phyloP scores from a whole-genome alignment of 2,329 filamentous ascomycete species.

The Talaromyces marneffei region DNA sequence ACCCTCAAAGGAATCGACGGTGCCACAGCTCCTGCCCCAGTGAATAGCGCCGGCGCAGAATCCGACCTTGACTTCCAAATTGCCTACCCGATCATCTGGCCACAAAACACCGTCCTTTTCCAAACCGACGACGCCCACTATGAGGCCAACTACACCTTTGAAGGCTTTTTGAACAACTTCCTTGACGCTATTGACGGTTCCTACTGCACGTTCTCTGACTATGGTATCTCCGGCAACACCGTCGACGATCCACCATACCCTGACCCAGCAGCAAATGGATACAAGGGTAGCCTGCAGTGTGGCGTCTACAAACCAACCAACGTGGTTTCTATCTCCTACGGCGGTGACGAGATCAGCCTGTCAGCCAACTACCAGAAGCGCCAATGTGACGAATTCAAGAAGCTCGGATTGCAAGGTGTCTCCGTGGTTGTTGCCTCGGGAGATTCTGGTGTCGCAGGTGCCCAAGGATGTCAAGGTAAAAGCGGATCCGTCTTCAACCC shows the following conservation, averaged over 20 bases:
- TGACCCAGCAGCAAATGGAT: slow-evolving; percentile 33
- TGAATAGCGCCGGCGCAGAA: slow-evolving; percentile 31
- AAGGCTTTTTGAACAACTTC: slow-evolving; percentile 44
- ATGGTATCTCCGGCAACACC: slow-evolving; percentile 30
- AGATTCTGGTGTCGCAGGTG: slow-evolving; percentile 28
- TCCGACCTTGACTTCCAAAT: slow-evolving; percentile 44
- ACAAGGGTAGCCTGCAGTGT: slow-evolving; percentile 40
- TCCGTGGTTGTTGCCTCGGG: slow-evolving; percentile 29
- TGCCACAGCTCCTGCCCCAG: slow-evolving; percentile 29
- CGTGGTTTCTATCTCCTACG: slow-evolving; percentile 54
- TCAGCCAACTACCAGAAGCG: slow-evolving; percentile 50
- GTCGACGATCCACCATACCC: slow-evolving; percentile 41
- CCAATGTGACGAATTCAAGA: slow-evolving; percentile 46
- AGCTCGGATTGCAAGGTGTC: slow-evolving; percentile 40
- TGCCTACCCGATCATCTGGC: slow-evolving; percentile 45
- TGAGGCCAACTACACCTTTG: slow-evolving; percentile 33
- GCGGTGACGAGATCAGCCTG: slow-evolving; percentile 51
- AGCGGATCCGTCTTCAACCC: slow-evolving; percentile 44
- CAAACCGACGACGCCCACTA: slow-evolving; percentile 42
- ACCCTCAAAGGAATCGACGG: slow-evolving; percentile 37
- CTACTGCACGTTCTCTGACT: slow-evolving; percentile 41
- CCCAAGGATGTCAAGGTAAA: slow-evolving; percentile 30
- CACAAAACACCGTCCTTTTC: slow-evolving; percentile 45
- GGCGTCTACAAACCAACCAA: slow-evolving; percentile 48
- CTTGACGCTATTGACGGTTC: slow-evolving; percentile 46